Base-by-base conservation (phyloP, 495 filamentous ascomycete species). In the Aspergillus nidulans region DNA sequence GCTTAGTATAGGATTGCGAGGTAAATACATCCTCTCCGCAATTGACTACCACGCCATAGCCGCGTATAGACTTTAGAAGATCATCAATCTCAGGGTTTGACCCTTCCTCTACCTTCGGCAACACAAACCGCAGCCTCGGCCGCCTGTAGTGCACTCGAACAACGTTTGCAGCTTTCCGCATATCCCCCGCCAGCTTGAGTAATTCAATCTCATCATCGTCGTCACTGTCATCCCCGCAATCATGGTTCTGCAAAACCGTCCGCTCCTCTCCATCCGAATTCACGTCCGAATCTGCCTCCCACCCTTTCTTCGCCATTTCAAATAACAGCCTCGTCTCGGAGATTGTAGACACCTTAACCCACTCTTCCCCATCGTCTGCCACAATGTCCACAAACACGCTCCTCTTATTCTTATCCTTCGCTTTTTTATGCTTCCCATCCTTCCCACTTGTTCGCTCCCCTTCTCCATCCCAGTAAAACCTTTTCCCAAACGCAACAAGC, bases 261-360 rank as follows among this genome's bases (percentile, higher is more conserved):
- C 70, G 55, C 53, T 64, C 68, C 23, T 72, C 75, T 19, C 70
- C 69, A 10, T 61, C 61, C 19, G 44, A 57, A 10, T 64, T 64
- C 6, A 16, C 36, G 21, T 69, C 68, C 28, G 70, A 70, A 57
- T 75, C 75, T 16, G 63, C 67, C 59, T 83, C 81, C 80, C 81
- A 85, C 6, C 81, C 81, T 43, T 79, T 81, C 67, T 85, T 78
- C n/a, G 83, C 83, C 63, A 85, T 78, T 49, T 85, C 82, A 56
- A 83, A 79, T 39, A 83, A 61, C 25, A 86, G 65, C 48, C 83
- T 75, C 38, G 64, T 75, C 54, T 81, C 76, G 52, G 81, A 80
- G 25, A 84, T 68, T 21, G 80, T 85, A 44, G 78, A 83, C 1
- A 85, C 79, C 58, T 85, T 86, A 56, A 84, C 76, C 82, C 82